These are phyloP conservation scores for Suillus fuscotomentosus DNA, from an alignment of 768 basidiomycete genomes.

Conservation along the genomic window DNA sequence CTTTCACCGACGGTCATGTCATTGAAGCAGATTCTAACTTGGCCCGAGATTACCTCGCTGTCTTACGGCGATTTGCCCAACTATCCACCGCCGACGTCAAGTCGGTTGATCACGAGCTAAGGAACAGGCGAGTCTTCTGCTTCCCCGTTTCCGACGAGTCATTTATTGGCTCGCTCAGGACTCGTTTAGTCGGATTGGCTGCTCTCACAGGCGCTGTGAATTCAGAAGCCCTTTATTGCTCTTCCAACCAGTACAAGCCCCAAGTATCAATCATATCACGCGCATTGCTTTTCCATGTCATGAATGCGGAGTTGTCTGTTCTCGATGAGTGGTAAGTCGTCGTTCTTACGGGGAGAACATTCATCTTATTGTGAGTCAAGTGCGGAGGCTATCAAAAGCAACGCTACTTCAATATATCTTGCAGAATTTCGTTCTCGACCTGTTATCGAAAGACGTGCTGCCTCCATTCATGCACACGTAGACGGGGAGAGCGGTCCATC, in stretches of 20 bases:
- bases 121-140: constrained; percentile 59
- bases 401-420: constrained; percentile 74
- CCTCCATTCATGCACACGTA: constrained; percentile 85
- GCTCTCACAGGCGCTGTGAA: constrained; percentile 77
- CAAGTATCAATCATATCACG: constrained; percentile 72
- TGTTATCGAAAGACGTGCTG: constrained; percentile 75
- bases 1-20: constrained; percentile 83
- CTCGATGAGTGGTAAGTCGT: constrained; percentile 67
- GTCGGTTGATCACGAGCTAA: constrained; percentile 62
- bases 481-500: constrained; percentile 88
- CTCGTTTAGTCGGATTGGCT: constrained; percentile 82
- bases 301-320: constrained; percentile 55
- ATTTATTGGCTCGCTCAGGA: constrained; percentile 41
- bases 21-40: constrained; percentile 74
- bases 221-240: constrained; percentile 81
- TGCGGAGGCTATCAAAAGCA: constrained; percentile 59
- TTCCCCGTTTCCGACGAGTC: not conserved
- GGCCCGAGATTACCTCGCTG: constrained; percentile 68
- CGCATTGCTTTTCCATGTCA: constrained; percentile 66
- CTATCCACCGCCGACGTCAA: constrained; percentile 52
- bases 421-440: constrained; percentile 84
- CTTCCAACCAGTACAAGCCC: constrained; percentile 64
- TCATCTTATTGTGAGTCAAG: constrained; percentile 33
- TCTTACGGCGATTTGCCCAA: constrained; percentile 61
- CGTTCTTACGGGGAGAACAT: not conserved